Evolutionary conservation across 352 stramenopile species (phyloP), one percentile per base, ranked within the genome.

Genomic region (Aphanomyces euteiches): DNA sequence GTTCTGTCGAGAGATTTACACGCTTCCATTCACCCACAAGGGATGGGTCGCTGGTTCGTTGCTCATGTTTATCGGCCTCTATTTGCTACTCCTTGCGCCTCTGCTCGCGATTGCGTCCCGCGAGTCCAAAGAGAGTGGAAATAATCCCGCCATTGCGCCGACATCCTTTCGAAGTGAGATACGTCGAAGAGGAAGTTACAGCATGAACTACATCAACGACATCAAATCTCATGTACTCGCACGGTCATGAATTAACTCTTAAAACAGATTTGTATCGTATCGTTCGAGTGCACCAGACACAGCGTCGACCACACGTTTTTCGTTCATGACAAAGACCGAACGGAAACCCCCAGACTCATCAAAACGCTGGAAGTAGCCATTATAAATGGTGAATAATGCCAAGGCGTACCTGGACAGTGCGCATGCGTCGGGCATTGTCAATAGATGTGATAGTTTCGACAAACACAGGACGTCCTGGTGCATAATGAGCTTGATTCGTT

Each of bases 271-370:
- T 10, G 38, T n/a, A 61, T 70, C 64, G 47, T 69, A 73, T 47
- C 56, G 67, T 65, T 93, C 85, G 86, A 95, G 91, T 37, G 88
- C 88, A 4, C 88, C 88, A 7, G 88, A 95, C 19, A 95, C 88
- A 3, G 88, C 83, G 57, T 95, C 88, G 40, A 95, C 76, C 28
- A 95, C 88, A 73, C 83, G 78, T 74, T 80, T 77, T 72, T 95
- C 88, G 65, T 93, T 95, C 81, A 95, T 90, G 41, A 95, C 84
- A 75, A 92, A 92, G n/a, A 93, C 86, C 17, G 82, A 92, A 36
- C 87, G 86, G 81, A 94, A 94, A 7, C 80, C 84, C 6, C 88
- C 86, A 7, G 82, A 92, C 60, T 95, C 88, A 57, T 93, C 87
- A 41, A 95, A 95, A 70, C 86, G 85, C 81, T 90, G 45, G 68